phyloP scores from a whole-genome alignment of 345 rosid genomes.

The Clarkia xantiana region DNA sequence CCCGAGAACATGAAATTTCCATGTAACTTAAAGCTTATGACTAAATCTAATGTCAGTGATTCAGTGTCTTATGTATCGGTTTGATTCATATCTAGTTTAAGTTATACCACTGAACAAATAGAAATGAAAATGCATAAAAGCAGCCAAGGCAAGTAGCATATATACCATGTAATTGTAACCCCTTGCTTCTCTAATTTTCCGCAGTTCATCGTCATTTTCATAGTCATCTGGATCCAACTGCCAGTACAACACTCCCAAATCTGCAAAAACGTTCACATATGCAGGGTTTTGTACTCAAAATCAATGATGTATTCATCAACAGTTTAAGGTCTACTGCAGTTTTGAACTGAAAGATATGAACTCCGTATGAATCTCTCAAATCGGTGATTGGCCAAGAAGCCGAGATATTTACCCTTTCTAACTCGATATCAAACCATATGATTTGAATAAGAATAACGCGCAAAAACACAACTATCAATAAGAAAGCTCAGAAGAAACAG shows the following conservation, averaged over 20 bases:
- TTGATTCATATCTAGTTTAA: too few relatives aligned
- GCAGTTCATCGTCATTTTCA: conserved; percentile 54
- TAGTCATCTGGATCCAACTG: conserved; percentile 50
- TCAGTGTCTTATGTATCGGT: too few relatives aligned
- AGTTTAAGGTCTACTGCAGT: too few relatives aligned
- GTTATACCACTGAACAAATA: not conserved
- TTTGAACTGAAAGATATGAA: too few relatives aligned
- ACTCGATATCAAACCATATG: not conserved
- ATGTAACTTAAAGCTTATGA: too few relatives aligned
- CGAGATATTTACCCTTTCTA: not conserved
- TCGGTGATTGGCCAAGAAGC: not conserved
- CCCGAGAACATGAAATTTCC: too few relatives aligned
- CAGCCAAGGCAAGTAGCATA: not conserved
- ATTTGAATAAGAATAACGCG: conserved; percentile 17
- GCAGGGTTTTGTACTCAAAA: not conserved
- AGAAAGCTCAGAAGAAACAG: too few relatives aligned
- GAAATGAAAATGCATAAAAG: not conserved
- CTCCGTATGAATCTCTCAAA: not conserved
- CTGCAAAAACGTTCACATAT: too few relatives aligned
- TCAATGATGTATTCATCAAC: too few relatives aligned
- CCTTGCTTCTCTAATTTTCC: conserved; percentile 52
- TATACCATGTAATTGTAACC: conserved; percentile 84
- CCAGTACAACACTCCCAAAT: conserved; percentile 72
- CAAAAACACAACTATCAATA: too few relatives aligned
- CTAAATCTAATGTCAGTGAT: too few relatives aligned